These are phyloP conservation scores for Psilocybe mexicana DNA, from an alignment of 1,284 basidiomycete species.

Conservation along the genomic window DNA sequence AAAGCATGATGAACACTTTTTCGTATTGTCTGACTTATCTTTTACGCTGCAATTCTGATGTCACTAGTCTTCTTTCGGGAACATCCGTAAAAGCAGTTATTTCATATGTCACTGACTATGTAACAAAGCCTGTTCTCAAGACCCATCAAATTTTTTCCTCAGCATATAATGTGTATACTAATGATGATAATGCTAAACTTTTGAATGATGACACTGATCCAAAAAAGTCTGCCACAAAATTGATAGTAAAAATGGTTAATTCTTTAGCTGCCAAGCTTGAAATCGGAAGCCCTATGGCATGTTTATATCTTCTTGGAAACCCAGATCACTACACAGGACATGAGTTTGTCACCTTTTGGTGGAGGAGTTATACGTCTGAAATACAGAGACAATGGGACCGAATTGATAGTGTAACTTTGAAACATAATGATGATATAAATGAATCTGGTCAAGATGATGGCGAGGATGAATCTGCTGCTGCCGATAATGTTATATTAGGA, in stretches of 20 bases:
- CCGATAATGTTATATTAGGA: conserved; percentile 18
- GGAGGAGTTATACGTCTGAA: conserved; percentile 21
- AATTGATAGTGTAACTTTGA: background rate
- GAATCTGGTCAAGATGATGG: background rate
- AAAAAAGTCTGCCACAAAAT: conserved; percentile 1
- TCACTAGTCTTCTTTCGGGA: conserved; percentile 24
- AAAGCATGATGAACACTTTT: conserved; percentile 24
- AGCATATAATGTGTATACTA: conserved; percentile 17
- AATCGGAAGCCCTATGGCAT: conserved; percentile 24
- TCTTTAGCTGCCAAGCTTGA: conserved; percentile 19
- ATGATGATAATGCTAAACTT: conserved; percentile 14
- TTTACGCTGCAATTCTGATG: conserved; percentile 25
- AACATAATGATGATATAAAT: background rate
- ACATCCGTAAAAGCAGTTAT: conserved; percentile 29
- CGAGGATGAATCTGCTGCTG: background rate
- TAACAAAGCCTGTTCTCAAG: conserved; percentile 26
- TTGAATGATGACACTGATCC: background rate
- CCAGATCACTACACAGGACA: conserved; percentile 23
- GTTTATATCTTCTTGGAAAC: conserved; percentile 22
- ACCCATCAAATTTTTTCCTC: conserved; percentile 25
- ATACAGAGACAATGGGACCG: background rate
- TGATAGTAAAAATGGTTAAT: conserved; percentile 25
- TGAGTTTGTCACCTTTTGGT: conserved; percentile 21
- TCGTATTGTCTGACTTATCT: conserved; percentile 19
- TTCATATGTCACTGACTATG: conserved; percentile 28